Evolutionary conservation across 2,329 filamentous ascomycete genomes (phyloP), one percentile per base, ranked within the genome.

Genomic region (Aspergillus pseudoglaucus): DNA sequence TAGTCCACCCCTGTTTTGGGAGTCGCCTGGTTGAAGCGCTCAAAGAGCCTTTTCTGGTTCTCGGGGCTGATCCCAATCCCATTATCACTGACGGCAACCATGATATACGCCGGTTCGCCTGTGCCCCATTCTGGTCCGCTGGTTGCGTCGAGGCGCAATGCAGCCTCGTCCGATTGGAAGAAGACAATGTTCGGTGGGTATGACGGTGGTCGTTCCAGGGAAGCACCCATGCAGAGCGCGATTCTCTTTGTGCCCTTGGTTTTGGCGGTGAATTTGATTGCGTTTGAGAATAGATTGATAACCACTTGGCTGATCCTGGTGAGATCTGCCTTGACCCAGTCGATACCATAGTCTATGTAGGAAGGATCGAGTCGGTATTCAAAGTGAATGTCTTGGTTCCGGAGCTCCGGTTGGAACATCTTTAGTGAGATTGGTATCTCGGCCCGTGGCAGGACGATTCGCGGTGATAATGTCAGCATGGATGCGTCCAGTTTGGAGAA

Each of bases 251-350:
- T 39, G 6, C 33, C 42, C 6, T 50, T 40, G 6, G 82, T 77
- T 10, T 73, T 78, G 14, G 75, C 74, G 15, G 88, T 91, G 60
- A 90, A 91, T 59, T 91, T 91, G 64, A 91, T 83, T 0, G 87
- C 85, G 58, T 91, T 91, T 6, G 86, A 88, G 7, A 87, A 79
- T 1, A 91, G 75, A 57, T 91, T 91, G 63, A 91, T 89, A 3
- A 90, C 73, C 1, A 90, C 84, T 64, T 91, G 87, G 45, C 87
- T 78, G 44, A 91, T 81, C 20, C 87, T 78, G 14, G 83, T 85
- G 0, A 87, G 84, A 61, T 91, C 88, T 23, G 89, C 69, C 44
- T 74, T 72, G 10, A 90, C 80, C 74, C 82, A 89, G 32, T 85
- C 80, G 30, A 87, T 70, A 0, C 69, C 69, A 1, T 83, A 70